Percentiles rank a stretch among this genome's conserved stretches.
Evolutionary conservation across 331 rosid species (phyloP).

Genomic region (Quercus phellos): DNA sequence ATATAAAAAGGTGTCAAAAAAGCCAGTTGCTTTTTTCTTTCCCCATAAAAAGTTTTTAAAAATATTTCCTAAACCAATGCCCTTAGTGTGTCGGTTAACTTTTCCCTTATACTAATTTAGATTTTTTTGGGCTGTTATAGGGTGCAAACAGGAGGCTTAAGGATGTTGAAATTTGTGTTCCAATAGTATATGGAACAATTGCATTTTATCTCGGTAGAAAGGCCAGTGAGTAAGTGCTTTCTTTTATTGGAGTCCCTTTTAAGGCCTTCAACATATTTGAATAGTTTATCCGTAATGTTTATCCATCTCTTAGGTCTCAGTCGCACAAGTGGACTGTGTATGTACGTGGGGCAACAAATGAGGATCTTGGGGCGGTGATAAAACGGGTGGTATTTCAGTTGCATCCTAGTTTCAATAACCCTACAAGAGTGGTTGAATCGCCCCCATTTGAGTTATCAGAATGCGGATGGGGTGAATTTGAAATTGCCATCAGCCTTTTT

Average conservation of each 20-base stretch:
- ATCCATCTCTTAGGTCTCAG: constrained; percentile 53
- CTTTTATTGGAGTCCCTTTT: not conserved
- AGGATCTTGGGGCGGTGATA: constrained; percentile 77
- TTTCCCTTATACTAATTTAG: too few species aligned
- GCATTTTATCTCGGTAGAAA: constrained; percentile 96
- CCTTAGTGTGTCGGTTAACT: too few species aligned
- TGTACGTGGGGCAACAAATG: constrained; percentile 91
- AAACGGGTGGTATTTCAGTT: constrained; percentile 80
- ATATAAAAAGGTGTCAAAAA: too few species aligned
- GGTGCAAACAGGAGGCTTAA: constrained; percentile 58
- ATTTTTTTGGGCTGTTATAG: constrained; percentile 39
- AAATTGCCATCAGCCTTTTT: constrained; percentile 67
- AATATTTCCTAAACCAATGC: too few species aligned
- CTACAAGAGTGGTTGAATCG: constrained; percentile 74
- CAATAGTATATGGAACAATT: constrained; percentile 82
- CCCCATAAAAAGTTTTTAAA: too few species aligned
- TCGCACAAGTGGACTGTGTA: constrained; percentile 97
- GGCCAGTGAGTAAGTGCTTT: constrained; percentile 91
- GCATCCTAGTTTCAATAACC: constrained; percentile 94
- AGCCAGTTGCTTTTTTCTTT: too few species aligned
- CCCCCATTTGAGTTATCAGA: constrained; percentile 88
- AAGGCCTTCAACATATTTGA: constrained; percentile 5
- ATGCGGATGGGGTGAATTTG: constrained; percentile 99
- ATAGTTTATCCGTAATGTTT: constrained; percentile 14
- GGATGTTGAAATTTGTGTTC: constrained; percentile 79